Evolutionary conservation across 495 filamentous ascomycete genomes (phyloP).

Genomic region (Penicillium egyptiacum): DNA sequence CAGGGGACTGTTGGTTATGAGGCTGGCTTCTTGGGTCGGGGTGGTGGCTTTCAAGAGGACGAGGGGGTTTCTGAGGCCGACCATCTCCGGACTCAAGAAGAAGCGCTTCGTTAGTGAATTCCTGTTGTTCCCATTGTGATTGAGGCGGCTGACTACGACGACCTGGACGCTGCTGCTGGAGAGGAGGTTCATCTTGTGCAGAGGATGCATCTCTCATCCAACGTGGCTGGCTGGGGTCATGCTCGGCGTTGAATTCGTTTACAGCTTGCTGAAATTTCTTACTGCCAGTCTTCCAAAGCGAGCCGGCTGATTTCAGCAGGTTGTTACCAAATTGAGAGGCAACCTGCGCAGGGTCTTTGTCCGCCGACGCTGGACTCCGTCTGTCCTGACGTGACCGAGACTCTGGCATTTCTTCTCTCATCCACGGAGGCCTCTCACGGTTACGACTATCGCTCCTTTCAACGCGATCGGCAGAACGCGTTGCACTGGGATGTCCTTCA

Average conservation of each 20-base stretch:
- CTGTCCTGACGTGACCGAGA: constrained; percentile 49
- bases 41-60: constrained; percentile 29
- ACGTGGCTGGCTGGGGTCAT: constrained; percentile 81
- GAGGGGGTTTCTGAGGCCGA: constrained; percentile 38
- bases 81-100: constrained; percentile 73
- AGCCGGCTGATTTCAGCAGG: constrained; percentile 89
- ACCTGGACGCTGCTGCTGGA: constrained; percentile 19
- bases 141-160: constrained; percentile 19
- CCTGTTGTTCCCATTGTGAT: constrained; percentile 28
- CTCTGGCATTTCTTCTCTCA: constrained; percentile 33
- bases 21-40: constrained; percentile 24
- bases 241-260: constrained; percentile 79
- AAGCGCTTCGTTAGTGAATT: constrained; percentile 82
- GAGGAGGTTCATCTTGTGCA: constrained; percentile 32
- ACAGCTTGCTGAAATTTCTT: constrained; percentile 96
- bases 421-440: constrained; percentile 40
- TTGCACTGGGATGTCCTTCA: constrained; percentile 32
- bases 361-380: constrained; percentile 58
- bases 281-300: constrained; percentile 88
- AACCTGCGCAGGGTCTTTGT: constrained; percentile 74
- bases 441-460: constrained; percentile 43
- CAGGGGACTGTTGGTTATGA: constrained; percentile 49
- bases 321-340: constrained; percentile 81
- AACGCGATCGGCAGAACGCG: constrained; percentile 31
- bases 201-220: constrained; percentile 81